phyloP scores from a whole-genome alignment of 106 monocot genomes.

The Posidonia australis region DNA sequence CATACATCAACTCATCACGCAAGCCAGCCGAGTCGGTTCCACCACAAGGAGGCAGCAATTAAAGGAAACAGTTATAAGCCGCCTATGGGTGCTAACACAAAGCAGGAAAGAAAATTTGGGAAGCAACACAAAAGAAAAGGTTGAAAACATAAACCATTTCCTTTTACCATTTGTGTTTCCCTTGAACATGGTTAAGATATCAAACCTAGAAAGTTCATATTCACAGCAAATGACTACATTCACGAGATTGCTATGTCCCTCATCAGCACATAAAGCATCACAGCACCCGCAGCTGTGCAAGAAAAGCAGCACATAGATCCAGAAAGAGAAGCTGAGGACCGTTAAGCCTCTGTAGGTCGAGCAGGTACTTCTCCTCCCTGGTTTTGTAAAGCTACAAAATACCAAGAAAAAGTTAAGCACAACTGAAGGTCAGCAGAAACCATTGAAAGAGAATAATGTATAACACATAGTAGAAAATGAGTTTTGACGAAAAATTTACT shows the following conservation, averaged over 20 bases:
- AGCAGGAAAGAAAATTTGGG: background rate
- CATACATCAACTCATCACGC: background rate
- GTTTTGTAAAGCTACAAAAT: constrained; percentile 26
- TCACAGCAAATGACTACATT: background rate
- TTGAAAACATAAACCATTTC: background rate
- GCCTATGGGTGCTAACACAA: constrained; percentile 2
- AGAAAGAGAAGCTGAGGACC: constrained; percentile 25
- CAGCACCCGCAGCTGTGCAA: constrained; percentile 17
- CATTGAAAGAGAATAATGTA: too few species aligned
- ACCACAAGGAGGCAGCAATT: background rate
- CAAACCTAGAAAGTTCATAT: background rate
- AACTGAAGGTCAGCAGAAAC: too few species aligned
- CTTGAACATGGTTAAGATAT: background rate
- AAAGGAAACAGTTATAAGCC: background rate
- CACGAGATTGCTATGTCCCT: background rate
- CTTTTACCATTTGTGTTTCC: background rate
- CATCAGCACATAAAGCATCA: background rate
- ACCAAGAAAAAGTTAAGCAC: background rate
- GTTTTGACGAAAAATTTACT: too few species aligned
- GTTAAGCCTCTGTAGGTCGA: constrained; percentile 24
- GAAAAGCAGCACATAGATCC: constrained; percentile 25
- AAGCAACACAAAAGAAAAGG: too few species aligned
- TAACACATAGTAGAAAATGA: too few species aligned
- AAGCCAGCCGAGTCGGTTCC: background rate
- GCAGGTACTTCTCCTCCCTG: constrained; percentile 25